phyloP scores from a whole-genome alignment of 2,329 filamentous ascomycete genomes.

The Hypoxylon sp. region DNA sequence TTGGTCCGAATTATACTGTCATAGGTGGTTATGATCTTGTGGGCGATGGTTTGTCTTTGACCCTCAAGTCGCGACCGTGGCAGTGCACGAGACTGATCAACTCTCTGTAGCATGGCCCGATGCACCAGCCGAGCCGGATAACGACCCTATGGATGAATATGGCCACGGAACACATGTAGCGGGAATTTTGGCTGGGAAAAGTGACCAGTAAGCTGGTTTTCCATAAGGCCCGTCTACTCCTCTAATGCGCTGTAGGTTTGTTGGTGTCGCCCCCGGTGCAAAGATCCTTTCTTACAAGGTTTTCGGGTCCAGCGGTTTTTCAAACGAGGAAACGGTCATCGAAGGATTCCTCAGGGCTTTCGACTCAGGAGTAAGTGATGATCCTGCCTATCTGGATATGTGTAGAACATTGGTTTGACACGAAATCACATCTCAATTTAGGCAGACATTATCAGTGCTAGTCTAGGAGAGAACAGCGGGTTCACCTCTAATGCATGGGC shows the following conservation, averaged over 20 bases:
- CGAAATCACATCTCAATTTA: constrained; percentile 3
- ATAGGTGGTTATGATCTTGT: constrained; percentile 40
- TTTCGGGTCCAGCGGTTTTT: constrained; percentile 33
- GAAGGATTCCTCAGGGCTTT: constrained; percentile 38
- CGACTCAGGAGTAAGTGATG: constrained; percentile 36
- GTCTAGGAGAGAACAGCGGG: constrained; percentile 35
- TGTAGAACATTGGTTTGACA: background rate
- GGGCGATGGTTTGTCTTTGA: constrained; percentile 26
- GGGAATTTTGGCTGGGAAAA: constrained; percentile 38
- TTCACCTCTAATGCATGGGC: constrained; percentile 53
- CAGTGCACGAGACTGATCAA: too few species aligned
- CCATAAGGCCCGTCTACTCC: background rate
- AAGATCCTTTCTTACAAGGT: constrained; percentile 40
- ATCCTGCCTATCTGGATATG: background rate
- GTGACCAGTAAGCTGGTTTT: constrained; percentile 31
- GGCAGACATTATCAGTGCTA: constrained; percentile 41
- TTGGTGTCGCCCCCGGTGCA: constrained; percentile 38
- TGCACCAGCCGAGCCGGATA: constrained; percentile 30
- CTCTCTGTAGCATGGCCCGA: constrained; percentile 34
- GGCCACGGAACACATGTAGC: constrained; percentile 39
- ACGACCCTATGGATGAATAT: constrained; percentile 36
- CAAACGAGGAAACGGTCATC: constrained; percentile 38
- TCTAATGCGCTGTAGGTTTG: constrained; percentile 27
- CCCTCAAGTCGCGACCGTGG: too few species aligned
- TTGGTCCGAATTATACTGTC: constrained; percentile 38